phyloP scores from a whole-genome alignment of 129 eudicot genomes.

The Erigeron canadensis region DNA sequence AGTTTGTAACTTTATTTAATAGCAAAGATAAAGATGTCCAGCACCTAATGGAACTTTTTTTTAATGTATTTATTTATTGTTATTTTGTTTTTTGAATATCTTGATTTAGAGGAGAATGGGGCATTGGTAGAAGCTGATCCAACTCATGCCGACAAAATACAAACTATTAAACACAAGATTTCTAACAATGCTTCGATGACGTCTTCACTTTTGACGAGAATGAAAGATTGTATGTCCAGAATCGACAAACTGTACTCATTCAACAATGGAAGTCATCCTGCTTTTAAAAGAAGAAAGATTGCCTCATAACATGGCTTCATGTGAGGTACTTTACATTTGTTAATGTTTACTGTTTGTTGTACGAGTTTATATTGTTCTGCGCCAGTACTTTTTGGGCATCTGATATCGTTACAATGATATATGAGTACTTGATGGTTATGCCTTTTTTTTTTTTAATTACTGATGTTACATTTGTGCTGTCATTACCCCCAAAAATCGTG shows the following conservation, averaged over 20 bases:
- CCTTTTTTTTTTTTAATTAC: too few relatives aligned
- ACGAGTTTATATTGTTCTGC: background rate
- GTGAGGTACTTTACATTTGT: constrained; percentile 18
- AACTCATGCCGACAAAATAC: constrained; percentile 40
- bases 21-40: too few relatives aligned
- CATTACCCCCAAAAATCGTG: background rate
- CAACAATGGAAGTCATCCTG: constrained; percentile 59
- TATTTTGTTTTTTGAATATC: background rate
- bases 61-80: too few relatives aligned
- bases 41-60: too few relatives aligned
- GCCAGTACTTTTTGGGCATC: background rate
- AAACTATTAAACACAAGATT: constrained; percentile 59
- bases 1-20: too few relatives aligned
- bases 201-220: constrained; percentile 56
- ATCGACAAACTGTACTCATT: constrained; percentile 61
- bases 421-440: constrained; percentile 1
- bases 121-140: constrained; percentile 28
- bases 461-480: constrained; percentile 5
- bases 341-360: background rate
- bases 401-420: background rate
- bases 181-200: constrained; percentile 50
- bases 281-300: constrained; percentile 58
- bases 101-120: constrained; percentile 35
- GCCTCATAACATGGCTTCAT: constrained; percentile 26
- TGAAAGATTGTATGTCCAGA: constrained; percentile 64